A percentile compares a stretch with the other conserved stretches of the same genome.
Conservation (phyloP, 1,284 basidiomycete species). For the Tilletia indica region DNA sequence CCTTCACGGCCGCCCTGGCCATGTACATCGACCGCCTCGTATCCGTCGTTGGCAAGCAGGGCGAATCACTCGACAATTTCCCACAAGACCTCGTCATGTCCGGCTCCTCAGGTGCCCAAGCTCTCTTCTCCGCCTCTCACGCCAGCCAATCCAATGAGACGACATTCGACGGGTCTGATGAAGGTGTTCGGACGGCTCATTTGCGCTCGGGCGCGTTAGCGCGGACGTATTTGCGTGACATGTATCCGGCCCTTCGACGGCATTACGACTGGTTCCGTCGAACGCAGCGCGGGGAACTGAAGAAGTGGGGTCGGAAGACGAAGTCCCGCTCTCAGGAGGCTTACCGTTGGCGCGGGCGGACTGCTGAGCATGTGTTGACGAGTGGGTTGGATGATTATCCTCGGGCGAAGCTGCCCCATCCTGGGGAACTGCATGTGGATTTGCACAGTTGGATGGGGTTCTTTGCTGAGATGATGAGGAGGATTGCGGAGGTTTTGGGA, state of each 20-base stretch:
- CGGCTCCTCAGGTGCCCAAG: slow-evolving; percentile 13
- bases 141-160: neutral
- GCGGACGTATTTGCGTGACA: slow-evolving; percentile 69
- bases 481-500: slow-evolving; percentile 61
- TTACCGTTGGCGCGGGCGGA: slow-evolving; percentile 90
- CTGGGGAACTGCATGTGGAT: slow-evolving; percentile 87
- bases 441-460: slow-evolving; percentile 92
- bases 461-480: slow-evolving; percentile 54
- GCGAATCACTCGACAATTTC: slow-evolving; percentile 9
- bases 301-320: slow-evolving; percentile 77
- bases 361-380: slow-evolving; percentile 79
- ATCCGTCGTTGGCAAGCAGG: neutral
- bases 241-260: slow-evolving; percentile 77
- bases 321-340: slow-evolving; percentile 75
- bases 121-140: slow-evolving; percentile 11
- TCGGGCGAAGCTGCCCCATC: slow-evolving; percentile 73
- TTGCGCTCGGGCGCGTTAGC: slow-evolving; percentile 58
- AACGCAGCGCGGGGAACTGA: slow-evolving; percentile 81
- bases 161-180: slow-evolving; percentile 4
- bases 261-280: slow-evolving; percentile 95
- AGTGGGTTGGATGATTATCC: slow-evolving; percentile 95
- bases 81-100: slow-evolving; percentile 17
- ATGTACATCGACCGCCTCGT: slow-evolving; percentile 75
- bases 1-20: slow-evolving; percentile 83
- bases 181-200: slow-evolving; percentile 12